phyloP scores from a whole-genome alignment of 176 grass and related monocot genomes.

The bread wheat (Triticum aestivum) region DNA sequence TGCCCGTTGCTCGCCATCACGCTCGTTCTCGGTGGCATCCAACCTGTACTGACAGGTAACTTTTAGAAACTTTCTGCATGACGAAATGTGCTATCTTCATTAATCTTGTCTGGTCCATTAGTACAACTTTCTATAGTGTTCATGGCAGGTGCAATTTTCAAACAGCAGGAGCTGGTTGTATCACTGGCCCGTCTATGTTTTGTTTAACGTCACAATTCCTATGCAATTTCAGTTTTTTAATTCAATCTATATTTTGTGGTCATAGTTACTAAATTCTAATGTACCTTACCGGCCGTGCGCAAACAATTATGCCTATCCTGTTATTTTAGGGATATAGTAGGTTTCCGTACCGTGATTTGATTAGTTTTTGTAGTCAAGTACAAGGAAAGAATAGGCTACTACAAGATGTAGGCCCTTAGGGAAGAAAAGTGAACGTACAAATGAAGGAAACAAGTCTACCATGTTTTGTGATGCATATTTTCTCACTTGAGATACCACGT shows the following conservation, averaged over 20 bases:
- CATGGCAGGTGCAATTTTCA: neutral
- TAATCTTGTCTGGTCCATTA: neutral
- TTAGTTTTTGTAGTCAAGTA: no score
- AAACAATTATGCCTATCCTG: no score
- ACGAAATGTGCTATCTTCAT: neutral
- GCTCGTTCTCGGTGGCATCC: no score
- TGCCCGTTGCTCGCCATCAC: no score
- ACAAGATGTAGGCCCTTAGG: no score
- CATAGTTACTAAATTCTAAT: neutral
- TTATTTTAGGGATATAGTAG: no score
- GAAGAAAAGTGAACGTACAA: no score
- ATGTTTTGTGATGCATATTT: neutral
- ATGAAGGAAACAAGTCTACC: neutral
- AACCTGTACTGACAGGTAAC: no score
- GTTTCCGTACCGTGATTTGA: no score
- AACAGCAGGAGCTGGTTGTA: neutral
- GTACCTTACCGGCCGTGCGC: no score
- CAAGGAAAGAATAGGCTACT: no score
- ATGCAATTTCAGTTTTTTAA: neutral
- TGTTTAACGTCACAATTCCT: neutral
- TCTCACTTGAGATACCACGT: neutral
- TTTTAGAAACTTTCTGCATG: neutral
- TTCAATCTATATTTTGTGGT: neutral
- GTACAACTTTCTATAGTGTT: no score
- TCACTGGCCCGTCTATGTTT: neutral